Evolutionary conservation across 331 rosid genomes (phyloP).

Genomic region (Phaseolus coccineus): DNA sequence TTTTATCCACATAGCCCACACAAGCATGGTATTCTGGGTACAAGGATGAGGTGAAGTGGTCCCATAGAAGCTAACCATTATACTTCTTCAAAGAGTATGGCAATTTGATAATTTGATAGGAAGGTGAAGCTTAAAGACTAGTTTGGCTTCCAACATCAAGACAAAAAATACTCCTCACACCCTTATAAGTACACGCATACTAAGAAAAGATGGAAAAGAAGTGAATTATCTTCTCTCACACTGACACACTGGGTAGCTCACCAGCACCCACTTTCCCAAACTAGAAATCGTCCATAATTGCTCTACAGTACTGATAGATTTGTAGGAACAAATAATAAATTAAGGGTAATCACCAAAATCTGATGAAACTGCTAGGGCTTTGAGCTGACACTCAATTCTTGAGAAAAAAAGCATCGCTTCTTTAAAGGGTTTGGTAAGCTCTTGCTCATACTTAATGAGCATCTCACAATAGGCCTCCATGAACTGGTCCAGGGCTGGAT

Average conservation of each 20-base stretch:
- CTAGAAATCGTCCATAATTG: background rate
- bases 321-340: constrained; percentile 22
- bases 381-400: constrained; percentile 82
- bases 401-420: constrained; percentile 95
- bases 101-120: too few relatives aligned
- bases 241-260: background rate
- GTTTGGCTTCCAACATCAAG: too few relatives aligned
- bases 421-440: constrained; percentile 89
- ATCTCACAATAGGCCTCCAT: constrained; percentile 99
- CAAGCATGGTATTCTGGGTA: background rate
- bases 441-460: constrained; percentile 93
- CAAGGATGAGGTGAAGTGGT: too few relatives aligned
- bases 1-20: constrained; percentile 7
- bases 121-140: too few relatives aligned
- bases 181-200: too few relatives aligned
- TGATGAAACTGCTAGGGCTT: constrained; percentile 72
- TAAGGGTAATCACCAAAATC: constrained; percentile 55
- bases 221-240: background rate
- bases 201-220: too few relatives aligned
- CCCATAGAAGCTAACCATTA: too few relatives aligned
- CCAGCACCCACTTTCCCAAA: constrained; percentile 8
- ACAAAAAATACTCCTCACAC: too few relatives aligned
- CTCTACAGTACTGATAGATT: constrained; percentile 5
- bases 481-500: constrained; percentile 95
- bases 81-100: too few relatives aligned